A percentile compares a stretch with the other conserved stretches of the same genome.
Evolutionary conservation across 2,329 filamentous ascomycete genomes (phyloP).

Genomic region (Pseudodiploospora longispora): DNA sequence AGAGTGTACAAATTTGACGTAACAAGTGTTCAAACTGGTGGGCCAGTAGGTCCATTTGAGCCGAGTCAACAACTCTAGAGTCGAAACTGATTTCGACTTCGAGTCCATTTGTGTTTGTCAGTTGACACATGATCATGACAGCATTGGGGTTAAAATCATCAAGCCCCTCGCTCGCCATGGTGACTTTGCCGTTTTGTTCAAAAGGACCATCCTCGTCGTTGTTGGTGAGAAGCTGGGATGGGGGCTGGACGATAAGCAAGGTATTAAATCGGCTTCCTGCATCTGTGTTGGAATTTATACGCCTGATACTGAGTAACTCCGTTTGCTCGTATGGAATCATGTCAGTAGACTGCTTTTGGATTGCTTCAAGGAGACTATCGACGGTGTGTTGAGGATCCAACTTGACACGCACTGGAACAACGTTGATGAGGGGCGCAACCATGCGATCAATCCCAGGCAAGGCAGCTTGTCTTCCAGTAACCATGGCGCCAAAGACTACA

Average conservation of each 20-base stretch:
- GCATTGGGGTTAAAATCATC: conserved; percentile 3
- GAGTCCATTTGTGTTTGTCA: not conserved
- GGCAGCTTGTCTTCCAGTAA: conserved; percentile 12
- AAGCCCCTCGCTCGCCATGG: not conserved
- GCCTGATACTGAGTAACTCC: conserved; percentile 20
- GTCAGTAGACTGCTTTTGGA: conserved; percentile 17
- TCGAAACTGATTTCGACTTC: conserved; percentile 7
- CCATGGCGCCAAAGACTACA: conserved; percentile 15
- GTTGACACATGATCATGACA: conserved; percentile 2
- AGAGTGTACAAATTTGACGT: conserved; percentile 3
- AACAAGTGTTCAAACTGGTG: conserved; percentile 9
- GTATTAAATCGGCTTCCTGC: conserved; percentile 12
- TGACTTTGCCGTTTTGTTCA: not conserved
- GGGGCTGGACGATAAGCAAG: conserved; percentile 4
- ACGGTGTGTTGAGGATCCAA: conserved; percentile 8
- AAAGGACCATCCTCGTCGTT: not conserved
- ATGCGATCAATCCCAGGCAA: conserved; percentile 4
- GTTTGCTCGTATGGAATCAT: conserved; percentile 19
- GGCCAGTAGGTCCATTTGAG: conserved; percentile 6
- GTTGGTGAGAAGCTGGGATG: not conserved
- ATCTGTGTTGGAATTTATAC: conserved; percentile 6
- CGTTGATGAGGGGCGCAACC: conserved; percentile 4
- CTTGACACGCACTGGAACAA: conserved; percentile 10
- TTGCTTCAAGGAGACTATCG: conserved; percentile 2
- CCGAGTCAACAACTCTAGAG: conserved; percentile 3